Evolutionary conservation across 2,329 filamentous ascomycete species (phyloP).

Genomic region (Myriosclerotinia curreyana): DNA sequence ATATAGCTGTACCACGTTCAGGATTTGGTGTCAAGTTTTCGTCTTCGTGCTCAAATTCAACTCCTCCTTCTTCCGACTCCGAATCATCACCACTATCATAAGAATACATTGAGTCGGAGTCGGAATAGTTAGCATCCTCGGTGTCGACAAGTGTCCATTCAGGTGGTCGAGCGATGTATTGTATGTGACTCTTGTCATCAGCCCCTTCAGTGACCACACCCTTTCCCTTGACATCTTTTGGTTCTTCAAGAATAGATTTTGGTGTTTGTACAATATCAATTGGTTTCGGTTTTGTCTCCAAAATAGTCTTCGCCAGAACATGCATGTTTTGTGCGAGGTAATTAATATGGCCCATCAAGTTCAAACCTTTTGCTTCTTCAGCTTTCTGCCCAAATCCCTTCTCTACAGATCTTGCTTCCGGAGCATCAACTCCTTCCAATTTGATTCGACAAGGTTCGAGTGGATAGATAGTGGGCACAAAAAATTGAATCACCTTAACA

Average conservation of each 20-base stretch:
- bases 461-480: slow-evolving; percentile 70
- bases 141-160: slow-evolving; percentile 60
- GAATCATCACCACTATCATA: slow-evolving; percentile 39
- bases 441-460: slow-evolving; percentile 64
- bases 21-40: slow-evolving; percentile 31
- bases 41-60: slow-evolving; percentile 41
- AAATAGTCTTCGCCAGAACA: slow-evolving; percentile 56
- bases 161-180: slow-evolving; percentile 70
- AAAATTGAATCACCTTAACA: slow-evolving; percentile 63
- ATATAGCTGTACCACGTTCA: slow-evolving; percentile 74
- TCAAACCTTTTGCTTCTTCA: slow-evolving; percentile 54
- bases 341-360: slow-evolving; percentile 71
- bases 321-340: slow-evolving; percentile 71
- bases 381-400: slow-evolving; percentile 61
- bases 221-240: slow-evolving; percentile 22
- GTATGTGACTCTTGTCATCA: slow-evolving; percentile 60
- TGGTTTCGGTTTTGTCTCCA: slow-evolving; percentile 31
- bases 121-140: slow-evolving; percentile 44
- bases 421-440: slow-evolving; percentile 59
- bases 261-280: slow-evolving; percentile 17
- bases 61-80: slow-evolving; percentile 45
- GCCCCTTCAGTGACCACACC: slow-evolving; percentile 34
- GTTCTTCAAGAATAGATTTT: background rate
- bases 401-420: slow-evolving; percentile 62
- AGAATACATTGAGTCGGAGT: slow-evolving; percentile 48